phyloP scores from a whole-genome alignment of 192 early-diverging fungal genomes.

The Coemansia aciculifera region DNA sequence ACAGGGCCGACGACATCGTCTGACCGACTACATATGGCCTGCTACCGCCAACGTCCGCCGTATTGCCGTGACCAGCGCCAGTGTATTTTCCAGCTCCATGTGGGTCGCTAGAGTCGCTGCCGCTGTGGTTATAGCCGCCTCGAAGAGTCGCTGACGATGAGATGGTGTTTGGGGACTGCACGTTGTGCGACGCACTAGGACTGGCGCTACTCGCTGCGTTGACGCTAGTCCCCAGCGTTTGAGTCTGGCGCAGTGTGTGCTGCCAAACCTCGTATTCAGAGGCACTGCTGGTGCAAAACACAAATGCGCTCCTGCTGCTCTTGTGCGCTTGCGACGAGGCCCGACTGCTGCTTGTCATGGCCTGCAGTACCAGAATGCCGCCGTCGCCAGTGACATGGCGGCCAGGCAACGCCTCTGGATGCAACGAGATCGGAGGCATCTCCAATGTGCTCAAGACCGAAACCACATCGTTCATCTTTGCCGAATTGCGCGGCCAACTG shows the following conservation, averaged over 20 bases:
- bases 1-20: conserved; percentile 17
- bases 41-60: conserved; percentile 7
- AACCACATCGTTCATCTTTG: conserved; percentile 12
- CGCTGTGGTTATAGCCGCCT: not conserved
- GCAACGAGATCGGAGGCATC: conserved; percentile 1
- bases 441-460: not conserved
- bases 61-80: not conserved
- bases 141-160: not conserved
- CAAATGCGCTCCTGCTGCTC: conserved; percentile 12
- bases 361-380: conserved; percentile 50
- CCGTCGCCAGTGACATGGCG: conserved; percentile 16
- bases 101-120: not conserved
- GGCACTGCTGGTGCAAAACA: conserved; percentile 28
- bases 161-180: conserved; percentile 13
- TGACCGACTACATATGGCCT: conserved; percentile 15
- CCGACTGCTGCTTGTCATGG: conserved; percentile 12
- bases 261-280: conserved; percentile 49
- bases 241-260: conserved; percentile 35
- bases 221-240: conserved; percentile 22
- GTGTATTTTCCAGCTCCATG: not conserved
- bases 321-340: conserved; percentile 17
- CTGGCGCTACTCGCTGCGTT: conserved; percentile 39
- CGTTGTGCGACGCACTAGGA: conserved; percentile 16
- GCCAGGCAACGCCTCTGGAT: not conserved
- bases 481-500: conserved; percentile 39